A percentile compares a stretch with the other conserved stretches of the same genome.
Evolutionary conservation across 2,329 filamentous ascomycete species (phyloP).

Genomic region (Neocucurbitaria cava): DNA sequence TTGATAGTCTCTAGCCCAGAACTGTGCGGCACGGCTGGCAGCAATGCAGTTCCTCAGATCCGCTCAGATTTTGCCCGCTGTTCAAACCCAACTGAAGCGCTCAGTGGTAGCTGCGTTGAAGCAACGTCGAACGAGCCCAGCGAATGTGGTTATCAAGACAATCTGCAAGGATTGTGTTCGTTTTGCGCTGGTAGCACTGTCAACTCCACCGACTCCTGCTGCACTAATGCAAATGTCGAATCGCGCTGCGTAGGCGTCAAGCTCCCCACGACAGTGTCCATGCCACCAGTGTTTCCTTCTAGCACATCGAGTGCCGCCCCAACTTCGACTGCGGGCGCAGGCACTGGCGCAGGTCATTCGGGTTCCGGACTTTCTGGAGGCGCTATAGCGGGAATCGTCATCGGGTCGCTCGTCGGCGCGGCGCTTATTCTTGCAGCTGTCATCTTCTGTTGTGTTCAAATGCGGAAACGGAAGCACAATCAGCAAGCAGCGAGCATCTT

Average conservation of each 20-base stretch:
- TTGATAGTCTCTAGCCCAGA: slow-evolving; percentile 76
- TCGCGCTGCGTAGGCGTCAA: slow-evolving; percentile 76
- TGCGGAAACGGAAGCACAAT: slow-evolving; percentile 63
- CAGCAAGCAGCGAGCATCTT: slow-evolving; percentile 75
- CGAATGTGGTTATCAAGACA: slow-evolving; percentile 84
- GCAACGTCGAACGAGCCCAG: slow-evolving; percentile 80
- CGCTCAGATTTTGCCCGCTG: slow-evolving; percentile 93
- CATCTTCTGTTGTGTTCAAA: slow-evolving; percentile 62
- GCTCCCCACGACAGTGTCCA: slow-evolving; percentile 72
- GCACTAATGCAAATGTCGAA: slow-evolving; percentile 80
- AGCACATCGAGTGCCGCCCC: slow-evolving; percentile 65
- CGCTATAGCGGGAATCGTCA: slow-evolving; percentile 86
- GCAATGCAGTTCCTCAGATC: slow-evolving; percentile 76
- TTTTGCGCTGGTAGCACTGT: slow-evolving; percentile 84
- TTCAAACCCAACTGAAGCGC: slow-evolving; percentile 78
- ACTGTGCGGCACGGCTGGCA: slow-evolving; percentile 72
- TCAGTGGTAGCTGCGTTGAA: slow-evolving; percentile 76
- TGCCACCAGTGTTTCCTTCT: slow-evolving; percentile 65
- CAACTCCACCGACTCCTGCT: slow-evolving; percentile 96
- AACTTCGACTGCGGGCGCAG: slow-evolving; percentile 36
- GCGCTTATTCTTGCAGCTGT: slow-evolving; percentile 73
- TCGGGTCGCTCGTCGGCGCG: slow-evolving; percentile 77
- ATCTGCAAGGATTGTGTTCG: slow-evolving; percentile 77
- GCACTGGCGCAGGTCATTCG: slow-evolving; percentile 39
- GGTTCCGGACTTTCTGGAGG: slow-evolving; percentile 73